Evolutionary conservation across 176 grass and related monocot genomes (phyloP), one percentile per base, ranked within the genome.

Genomic region (Guadua angustifolia): DNA sequence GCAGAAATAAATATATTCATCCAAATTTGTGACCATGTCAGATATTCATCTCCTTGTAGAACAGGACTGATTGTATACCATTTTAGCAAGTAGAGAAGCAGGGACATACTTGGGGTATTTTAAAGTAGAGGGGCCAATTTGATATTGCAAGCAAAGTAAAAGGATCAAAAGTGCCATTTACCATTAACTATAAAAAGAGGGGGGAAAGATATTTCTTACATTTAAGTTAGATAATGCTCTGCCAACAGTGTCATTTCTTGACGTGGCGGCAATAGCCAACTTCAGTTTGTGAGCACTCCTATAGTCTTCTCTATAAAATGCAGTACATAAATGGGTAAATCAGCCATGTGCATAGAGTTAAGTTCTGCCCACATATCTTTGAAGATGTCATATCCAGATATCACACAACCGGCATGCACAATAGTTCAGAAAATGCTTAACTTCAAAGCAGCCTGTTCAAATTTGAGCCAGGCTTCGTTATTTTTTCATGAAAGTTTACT

Each of bases 241-340:
- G 63, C 96, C 91, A 38, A 95, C 96, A 89, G 80, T 66, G 86
- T 98, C 96, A 40, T 95, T 93, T 86, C 67, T 80, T 63, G 49
- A 74, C 40, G 93, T 90, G 58, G 89, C 84, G 18, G 74, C 67
- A 86, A 98, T 92, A 58, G 93, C 87, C 86, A 93, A 79, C 88
- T 87, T 95, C 81, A 98, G 50, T 83, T 94, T 93, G 83, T 86
- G 83, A 80, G 96, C 96, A 85, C 82, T 90, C 82, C 85, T 90
- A 55, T 90, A 98, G 69, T 95, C 93, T 85, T 95, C 93, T 84
- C 66, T 85, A 69, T 69, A 86, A 83, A 73, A 36, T 59, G 72
- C 6, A 76, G 43, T 6, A 73, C 44, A 53, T 10, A 82, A 10
- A 77, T 60, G 16, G 52, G 59, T 79, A 52, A 40, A 80, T 56